These are phyloP conservation scores for Amanita muscaria DNA, from an alignment of 768 basidiomycete genomes.

Conservation along the genomic window DNA sequence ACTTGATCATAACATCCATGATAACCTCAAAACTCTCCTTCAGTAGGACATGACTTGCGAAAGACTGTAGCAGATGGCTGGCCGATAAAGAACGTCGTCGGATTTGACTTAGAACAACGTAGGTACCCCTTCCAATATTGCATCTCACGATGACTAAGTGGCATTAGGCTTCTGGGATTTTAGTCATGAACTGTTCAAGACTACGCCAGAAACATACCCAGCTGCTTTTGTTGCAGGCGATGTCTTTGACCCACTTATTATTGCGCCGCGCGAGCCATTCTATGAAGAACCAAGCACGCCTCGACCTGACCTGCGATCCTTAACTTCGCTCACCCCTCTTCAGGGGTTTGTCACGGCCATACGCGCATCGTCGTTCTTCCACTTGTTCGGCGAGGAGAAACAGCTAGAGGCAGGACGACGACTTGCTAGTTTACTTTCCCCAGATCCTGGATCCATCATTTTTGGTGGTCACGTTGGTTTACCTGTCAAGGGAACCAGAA, in stretches of 20 bases:
- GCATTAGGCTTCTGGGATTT: slow-evolving; percentile 49
- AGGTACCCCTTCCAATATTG: background rate
- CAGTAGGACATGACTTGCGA: slow-evolving; percentile 33
- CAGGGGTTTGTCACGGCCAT: slow-evolving; percentile 41
- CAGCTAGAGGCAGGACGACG: slow-evolving; percentile 23
- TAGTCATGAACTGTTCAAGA: no score
- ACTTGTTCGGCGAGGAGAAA: slow-evolving; percentile 25
- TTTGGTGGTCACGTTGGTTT: slow-evolving; percentile 29
- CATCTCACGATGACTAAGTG: background rate
- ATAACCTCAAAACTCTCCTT: background rate
- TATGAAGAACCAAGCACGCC: slow-evolving; percentile 1
- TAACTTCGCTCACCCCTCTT: slow-evolving; percentile 22
- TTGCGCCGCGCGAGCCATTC: slow-evolving; percentile 20
- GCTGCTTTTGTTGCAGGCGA: slow-evolving; percentile 49
- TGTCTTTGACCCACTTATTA: slow-evolving; percentile 36
- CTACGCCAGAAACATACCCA: slow-evolving; percentile 44
- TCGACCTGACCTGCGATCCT: slow-evolving; percentile 9
- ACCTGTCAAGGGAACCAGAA: slow-evolving; percentile 22
- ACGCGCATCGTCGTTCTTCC: slow-evolving; percentile 27
- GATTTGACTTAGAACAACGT: slow-evolving; percentile 29
- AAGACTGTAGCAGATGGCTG: slow-evolving; percentile 34
- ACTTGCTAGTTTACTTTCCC: slow-evolving; percentile 24
- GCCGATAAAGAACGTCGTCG: slow-evolving; percentile 27
- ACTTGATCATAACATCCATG: background rate
- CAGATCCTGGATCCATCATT: slow-evolving; percentile 24